Evolutionary conservation across 192 early-diverging fungal species (phyloP).

Genomic region (Phlyctochytrium arcticum): DNA sequence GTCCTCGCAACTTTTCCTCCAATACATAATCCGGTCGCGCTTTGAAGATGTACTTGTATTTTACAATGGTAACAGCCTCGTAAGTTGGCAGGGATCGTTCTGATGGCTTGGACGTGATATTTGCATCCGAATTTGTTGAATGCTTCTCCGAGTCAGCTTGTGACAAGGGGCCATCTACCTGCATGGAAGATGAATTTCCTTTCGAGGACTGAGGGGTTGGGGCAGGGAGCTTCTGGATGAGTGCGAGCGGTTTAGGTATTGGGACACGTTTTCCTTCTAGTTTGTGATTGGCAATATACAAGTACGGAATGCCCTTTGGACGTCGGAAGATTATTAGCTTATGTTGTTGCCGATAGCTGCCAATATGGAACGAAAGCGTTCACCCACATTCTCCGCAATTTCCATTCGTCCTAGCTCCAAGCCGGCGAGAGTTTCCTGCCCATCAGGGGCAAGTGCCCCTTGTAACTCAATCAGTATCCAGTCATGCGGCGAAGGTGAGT

Average conservation of each 20-base stretch:
- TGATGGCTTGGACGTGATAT: not conserved
- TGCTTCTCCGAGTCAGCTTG: not conserved
- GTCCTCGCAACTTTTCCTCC: conserved; percentile 15
- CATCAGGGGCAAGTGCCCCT: conserved; percentile 9
- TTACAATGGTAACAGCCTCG: conserved; percentile 19
- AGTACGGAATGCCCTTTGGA: conserved; percentile 13
- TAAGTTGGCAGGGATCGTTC: not conserved
- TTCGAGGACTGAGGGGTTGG: no score
- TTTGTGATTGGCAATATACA: conserved; percentile 21
- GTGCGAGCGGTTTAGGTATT: conserved; percentile 13
- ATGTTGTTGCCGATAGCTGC: not conserved
- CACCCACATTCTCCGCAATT: not conserved
- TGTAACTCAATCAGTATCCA: conserved; percentile 20
- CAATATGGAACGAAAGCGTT: not conserved
- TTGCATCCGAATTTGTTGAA: no score
- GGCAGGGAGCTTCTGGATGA: conserved; percentile 15
- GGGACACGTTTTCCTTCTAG: conserved; percentile 22
- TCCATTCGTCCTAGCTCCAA: not conserved
- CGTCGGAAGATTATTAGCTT: not conserved
- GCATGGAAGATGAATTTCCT: not conserved
- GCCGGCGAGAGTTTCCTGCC: not conserved
- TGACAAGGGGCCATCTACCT: not conserved
- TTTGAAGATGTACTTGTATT: conserved; percentile 28
- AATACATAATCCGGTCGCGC: conserved; percentile 19
- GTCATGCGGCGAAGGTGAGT: not conserved